Conservation (phyloP, 306 rosid genomes). For the Prunus mira region DNA sequence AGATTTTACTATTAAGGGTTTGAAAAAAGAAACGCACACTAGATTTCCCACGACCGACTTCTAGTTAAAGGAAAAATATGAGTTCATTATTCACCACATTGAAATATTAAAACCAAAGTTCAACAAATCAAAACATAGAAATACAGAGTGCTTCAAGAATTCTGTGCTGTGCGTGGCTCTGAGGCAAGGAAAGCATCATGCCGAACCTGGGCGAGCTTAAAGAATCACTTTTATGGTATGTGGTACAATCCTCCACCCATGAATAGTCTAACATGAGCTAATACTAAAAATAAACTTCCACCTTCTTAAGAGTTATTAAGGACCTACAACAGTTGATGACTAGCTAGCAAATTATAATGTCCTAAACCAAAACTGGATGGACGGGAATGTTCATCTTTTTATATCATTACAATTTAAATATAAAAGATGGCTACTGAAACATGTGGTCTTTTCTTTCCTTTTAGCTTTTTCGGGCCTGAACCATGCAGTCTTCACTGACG, state of each 20-base stretch:
- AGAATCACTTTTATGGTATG: not conserved
- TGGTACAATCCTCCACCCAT: not conserved
- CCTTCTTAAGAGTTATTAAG: not conserved
- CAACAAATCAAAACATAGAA: not conserved
- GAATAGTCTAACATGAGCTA: not conserved
- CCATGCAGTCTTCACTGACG: not conserved
- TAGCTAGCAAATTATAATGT: not conserved
- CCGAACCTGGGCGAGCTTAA: not conserved
- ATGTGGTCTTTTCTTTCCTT: not conserved
- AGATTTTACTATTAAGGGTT: not conserved
- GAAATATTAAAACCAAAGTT: not conserved
- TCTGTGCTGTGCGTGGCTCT: not conserved
- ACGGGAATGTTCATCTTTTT: not conserved
- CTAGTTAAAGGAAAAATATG: not conserved
- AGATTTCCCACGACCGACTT: not conserved
- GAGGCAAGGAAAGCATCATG: slow-evolving; percentile 1
- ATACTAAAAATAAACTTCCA: not conserved
- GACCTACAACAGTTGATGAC: not conserved
- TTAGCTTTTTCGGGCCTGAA: not conserved
- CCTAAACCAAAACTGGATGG: not conserved
- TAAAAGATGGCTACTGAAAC: not conserved
- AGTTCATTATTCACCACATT: not conserved
- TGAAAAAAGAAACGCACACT: not conserved
- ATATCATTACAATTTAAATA: not conserved
- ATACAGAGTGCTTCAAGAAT: not conserved